Conservation (phyloP, 768 basidiomycete species). For the Rhodocollybia butyracea region DNA sequence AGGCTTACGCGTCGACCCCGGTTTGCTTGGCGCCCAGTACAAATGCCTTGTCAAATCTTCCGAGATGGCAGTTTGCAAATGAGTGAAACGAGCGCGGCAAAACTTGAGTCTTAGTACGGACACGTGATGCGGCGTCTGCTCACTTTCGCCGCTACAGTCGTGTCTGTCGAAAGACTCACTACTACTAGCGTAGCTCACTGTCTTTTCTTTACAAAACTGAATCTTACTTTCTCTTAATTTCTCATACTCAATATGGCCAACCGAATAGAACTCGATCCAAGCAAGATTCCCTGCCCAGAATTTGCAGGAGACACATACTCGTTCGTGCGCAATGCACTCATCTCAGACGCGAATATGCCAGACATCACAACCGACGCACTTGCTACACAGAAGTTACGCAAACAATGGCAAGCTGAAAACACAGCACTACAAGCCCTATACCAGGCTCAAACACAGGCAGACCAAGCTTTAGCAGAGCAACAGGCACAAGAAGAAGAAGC, state of each 20-base stretch:
- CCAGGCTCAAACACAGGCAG: not conserved
- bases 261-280: not conserved
- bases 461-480: conserved; percentile 19
- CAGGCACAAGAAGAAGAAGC: conserved; percentile 19
- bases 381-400: conserved; percentile 1
- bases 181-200: no score
- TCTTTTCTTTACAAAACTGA: not conserved
- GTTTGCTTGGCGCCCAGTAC: no score
- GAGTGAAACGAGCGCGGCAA: not conserved
- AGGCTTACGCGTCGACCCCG: no score
- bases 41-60: no score
- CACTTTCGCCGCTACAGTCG: not conserved
- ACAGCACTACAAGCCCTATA: not conserved
- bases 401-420: conserved; percentile 4
- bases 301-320: not conserved
- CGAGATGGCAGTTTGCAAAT: no score
- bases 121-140: conserved; percentile 3
- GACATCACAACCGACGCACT: conserved; percentile 11
- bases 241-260: not conserved
- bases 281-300: not conserved
- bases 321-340: not conserved
- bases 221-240: not conserved
- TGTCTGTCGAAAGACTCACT: no score
- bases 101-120: conserved; percentile 5
- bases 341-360: not conserved